Conservation (phyloP, 2,329 filamentous ascomycete genomes). For the Coniochaeta prunicola region DNA sequence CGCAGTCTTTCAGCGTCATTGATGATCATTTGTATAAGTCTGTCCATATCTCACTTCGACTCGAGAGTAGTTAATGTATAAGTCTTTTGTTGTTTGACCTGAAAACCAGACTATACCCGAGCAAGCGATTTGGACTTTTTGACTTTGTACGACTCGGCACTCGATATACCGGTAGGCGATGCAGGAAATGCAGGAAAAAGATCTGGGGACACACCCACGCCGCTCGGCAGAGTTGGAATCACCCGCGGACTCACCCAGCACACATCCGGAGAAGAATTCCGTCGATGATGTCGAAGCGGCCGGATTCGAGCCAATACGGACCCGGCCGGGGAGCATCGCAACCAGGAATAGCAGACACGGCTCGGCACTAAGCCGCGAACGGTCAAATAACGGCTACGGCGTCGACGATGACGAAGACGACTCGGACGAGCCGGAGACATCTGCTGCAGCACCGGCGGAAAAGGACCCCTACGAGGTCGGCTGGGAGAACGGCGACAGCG, state of each 20-base stretch:
- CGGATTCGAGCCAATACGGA: slow-evolving; percentile 18
- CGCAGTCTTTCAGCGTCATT: slow-evolving; percentile 1
- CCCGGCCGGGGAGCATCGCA: slow-evolving; percentile 2
- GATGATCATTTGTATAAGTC: neutral
- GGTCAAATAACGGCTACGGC: slow-evolving; percentile 38
- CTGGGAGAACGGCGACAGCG: slow-evolving; percentile 62
- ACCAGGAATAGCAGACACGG: slow-evolving; percentile 4
- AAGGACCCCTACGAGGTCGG: slow-evolving; percentile 57
- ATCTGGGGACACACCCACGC: neutral
- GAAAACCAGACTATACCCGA: neutral
- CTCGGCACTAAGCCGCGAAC: slow-evolving; percentile 19
- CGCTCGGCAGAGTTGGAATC: neutral
- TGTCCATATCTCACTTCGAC: neutral
- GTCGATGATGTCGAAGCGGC: neutral
- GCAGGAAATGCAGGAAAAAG: neutral
- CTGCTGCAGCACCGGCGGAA: slow-evolving; percentile 9
- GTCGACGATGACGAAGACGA: slow-evolving; percentile 19
- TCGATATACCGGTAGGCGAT: neutral
- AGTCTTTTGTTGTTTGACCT: neutral
- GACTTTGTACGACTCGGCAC: neutral
- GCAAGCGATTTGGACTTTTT: neutral
- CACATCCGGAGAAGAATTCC: neutral
- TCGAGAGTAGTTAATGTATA: neutral
- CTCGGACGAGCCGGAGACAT: slow-evolving; percentile 4
- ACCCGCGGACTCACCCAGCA: neutral